Evolutionary conservation across 352 stramenopile species (phyloP), one percentile per base, ranked within the genome.

Genomic region (Paralagenidium karlingii): DNA sequence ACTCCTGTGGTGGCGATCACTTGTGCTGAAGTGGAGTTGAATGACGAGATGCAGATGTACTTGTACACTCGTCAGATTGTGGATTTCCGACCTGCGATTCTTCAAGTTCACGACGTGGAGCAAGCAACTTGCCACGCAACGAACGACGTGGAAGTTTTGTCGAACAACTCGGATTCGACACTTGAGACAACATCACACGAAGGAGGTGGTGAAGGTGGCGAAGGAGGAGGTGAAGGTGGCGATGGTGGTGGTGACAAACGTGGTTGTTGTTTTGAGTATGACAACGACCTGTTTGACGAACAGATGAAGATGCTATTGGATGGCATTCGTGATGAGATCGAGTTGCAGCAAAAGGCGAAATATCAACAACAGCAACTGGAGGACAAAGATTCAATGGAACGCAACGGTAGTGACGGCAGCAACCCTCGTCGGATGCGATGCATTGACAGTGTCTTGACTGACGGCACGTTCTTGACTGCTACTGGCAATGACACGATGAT

Each of bases 21-120:
- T 49, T 88, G 69, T 33, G 75, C 82, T 34, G 65, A 85, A 28
- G 82, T 88, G 57, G 63, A 73, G 25, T 82, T 91, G 33, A 79
- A 63, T 0, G 77, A 90, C 24, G 77, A 90, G 43, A 54, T 90
- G 1, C 69, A 90, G 25, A 74, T 90, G 34, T 90, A 88, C 34
- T 45, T 91, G n/a, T 91, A 71, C 69, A 91, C 77, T 10, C 71
- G 77, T 3, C 77, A 91, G 43, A 68, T 87, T 5, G 74, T 91
- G 16, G 71, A 88, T 39, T 91, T 91, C 31, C 56, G 73, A 1
- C 49, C 64, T 1, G 68, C 70, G 0, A 46, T 82, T 5, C 62
- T 82, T 28, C 53, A 79, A 7, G 59, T 70, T 36, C 47, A 79
- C 63, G 53, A n/a, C n/a, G n/a, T n/a, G 49, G 29, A 40, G 38